These are phyloP conservation scores for Thuidium tamariscinum DNA, from an alignment of 225 moss, liverwort and hornwort genomes.

Conservation along the genomic window DNA sequence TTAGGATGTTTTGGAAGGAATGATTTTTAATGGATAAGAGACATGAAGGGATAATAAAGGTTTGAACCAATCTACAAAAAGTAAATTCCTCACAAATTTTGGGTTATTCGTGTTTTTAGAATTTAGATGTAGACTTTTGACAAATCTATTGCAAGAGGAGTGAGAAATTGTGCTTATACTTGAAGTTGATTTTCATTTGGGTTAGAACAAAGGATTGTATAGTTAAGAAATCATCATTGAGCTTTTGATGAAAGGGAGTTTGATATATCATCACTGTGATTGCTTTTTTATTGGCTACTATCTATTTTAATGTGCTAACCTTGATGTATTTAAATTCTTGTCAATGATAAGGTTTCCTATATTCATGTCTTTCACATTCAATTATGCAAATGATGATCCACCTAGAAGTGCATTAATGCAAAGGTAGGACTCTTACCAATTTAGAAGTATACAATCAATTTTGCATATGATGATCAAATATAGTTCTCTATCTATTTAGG, in stretches of 20 bases:
- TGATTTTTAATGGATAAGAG: neutral
- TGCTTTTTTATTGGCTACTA: neutral
- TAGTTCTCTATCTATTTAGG: no score
- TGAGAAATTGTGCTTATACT: neutral
- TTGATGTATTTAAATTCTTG: neutral
- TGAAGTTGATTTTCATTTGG: neutral
- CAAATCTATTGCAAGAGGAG: neutral
- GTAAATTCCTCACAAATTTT: neutral
- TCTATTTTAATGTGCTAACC: neutral
- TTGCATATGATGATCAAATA: no score
- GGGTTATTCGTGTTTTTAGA: neutral
- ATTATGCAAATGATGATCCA: no score
- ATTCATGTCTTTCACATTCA: neutral
- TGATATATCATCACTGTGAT: neutral
- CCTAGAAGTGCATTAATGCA: no score
- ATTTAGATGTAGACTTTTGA: neutral
- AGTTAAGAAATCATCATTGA: no score
- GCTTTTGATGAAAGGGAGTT: fast-evolving
- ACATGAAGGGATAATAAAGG: fast-evolving
- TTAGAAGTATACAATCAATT: no score
- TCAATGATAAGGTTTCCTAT: neutral
- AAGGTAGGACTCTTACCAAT: no score
- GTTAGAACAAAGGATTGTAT: neutral
- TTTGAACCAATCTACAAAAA: neutral
- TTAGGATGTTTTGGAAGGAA: no score